Evolutionary conservation across 805 yeast species (phyloP), one percentile per base, ranked within the genome.

Genomic region (Isabelozyma heimii): DNA sequence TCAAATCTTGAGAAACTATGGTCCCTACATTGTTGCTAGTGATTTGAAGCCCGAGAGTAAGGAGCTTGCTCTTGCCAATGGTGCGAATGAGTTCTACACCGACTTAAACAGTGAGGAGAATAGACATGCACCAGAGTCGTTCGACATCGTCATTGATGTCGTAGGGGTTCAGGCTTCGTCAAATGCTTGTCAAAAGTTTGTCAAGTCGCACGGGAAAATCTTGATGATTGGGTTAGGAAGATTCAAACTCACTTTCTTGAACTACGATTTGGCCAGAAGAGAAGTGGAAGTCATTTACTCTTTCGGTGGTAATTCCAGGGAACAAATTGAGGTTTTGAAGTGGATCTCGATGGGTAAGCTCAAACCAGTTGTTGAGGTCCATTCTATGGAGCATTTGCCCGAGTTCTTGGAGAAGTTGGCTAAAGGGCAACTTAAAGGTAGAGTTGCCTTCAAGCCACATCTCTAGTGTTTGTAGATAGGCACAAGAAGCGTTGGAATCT

Each of bases 241-340:
- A 30, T 57, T 61, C 45, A 62, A 65, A 41, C 52, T 75, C 15
- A 43, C 44, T 5, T 49, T 74, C 37, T 60, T 60, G 37, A 69
- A 72, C 47, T 70, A 57, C 49, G 65, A 65, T 4, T 55, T 75
- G 47, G 76, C 77, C 12, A 50, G 72, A 43, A 63, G 76, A 49
- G 81, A 77, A 55, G 64, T 72, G 26, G 62, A 66, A 44, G 52
- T 75, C 39, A 56, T 67, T 33, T 74, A 69, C 51, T 64, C 70
- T 41, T 73, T 73, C 52, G 79, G 81, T 35, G 82, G 82, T 20
- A 67, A 69, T 12, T 69, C 75, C 1, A 53, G 57, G 8, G 80
- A 77, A 45, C 79, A 74, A 52, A 53, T 57, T 20, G 80, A 76
- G 48, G 64, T 71, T 35, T 63, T 78, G 67, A 58, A 69, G 30